Evolutionary conservation across 1,284 basidiomycete genomes (phyloP), one percentile per base, ranked within the genome.

Genomic region (Psilocybe mexicana): DNA sequence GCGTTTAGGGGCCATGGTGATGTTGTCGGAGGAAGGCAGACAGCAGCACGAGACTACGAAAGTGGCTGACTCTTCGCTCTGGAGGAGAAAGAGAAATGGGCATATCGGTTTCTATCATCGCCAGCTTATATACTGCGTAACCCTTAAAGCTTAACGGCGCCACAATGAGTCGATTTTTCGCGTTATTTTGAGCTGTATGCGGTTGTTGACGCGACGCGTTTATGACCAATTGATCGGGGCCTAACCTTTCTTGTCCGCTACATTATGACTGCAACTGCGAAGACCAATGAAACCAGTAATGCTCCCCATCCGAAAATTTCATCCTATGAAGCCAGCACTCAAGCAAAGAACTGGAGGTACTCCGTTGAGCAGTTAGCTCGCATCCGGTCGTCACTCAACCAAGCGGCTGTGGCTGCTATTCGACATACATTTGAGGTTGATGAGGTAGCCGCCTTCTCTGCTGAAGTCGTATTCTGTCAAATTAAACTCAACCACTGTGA

Each of bases 311-410:
- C 56, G 52, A 63, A 61, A 54, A 50, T 62, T 36, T 57, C 66
- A 1, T 64, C 94, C 5, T 96, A 92, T 69, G 87, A 94, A 69
- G 86, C 84, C 55, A 92, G 92, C 61, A 93, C 93, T 0, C 94
- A 97, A 70, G 96, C 81, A 74, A 82, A 78, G 61, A 87, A 94
- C 70, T 98, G 94, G 94, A 79, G 94, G 48, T 96, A 87, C 74
- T 94, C 94, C 0, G 74, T 77, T 24, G 80, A 85, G 51, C 77
- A 84, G 57, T 81, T 98, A 2, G 74, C 68, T 2, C 66, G 77
- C 7, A 80, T 86, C 48, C 84, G 94, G 14, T 64, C 72, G 18
- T 79, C 84, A 33, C 73, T 96, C 60, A 97, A 95, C 67, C 74
- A 77, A 46, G 85, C 82, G 42, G 91, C 93, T 3, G 88, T 94